Percentiles rank a stretch among this genome's conserved stretches.
phyloP scores from a whole-genome alignment of 2,329 filamentous ascomycete species.

The Fusarium brevicatenulatum region DNA sequence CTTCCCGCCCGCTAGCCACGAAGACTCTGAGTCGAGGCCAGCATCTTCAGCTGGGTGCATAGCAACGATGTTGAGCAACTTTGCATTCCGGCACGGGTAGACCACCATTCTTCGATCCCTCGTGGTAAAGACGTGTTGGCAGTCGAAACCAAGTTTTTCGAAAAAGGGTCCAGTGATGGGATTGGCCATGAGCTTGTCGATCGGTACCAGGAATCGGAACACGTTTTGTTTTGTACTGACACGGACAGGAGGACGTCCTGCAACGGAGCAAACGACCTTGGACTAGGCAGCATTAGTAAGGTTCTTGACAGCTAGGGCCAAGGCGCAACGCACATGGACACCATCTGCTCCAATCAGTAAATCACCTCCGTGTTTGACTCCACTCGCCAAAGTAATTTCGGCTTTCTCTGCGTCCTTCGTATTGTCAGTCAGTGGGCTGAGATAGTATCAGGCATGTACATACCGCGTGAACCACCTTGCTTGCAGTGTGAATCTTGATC shows the following conservation, averaged over 20 bases:
- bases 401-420: neutral
- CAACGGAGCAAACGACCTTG: neutral
- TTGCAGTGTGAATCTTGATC: neutral
- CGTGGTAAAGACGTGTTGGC: neutral
- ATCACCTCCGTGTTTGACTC: neutral
- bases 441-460: neutral
- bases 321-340: neutral
- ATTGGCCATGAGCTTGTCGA: slow-evolving; percentile 1
- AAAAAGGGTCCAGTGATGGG: neutral
- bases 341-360: slow-evolving; percentile 4
- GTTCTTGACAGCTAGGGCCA: accelerated
- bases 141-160: neutral
- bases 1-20: neutral
- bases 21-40: neutral
- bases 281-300: neutral
- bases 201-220: slow-evolving; percentile 2
- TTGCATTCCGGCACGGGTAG: neutral
- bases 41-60: neutral
- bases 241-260: neutral
- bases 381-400: neutral
- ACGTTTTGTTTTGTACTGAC: slow-evolving; percentile 4
- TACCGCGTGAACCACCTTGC: neutral
- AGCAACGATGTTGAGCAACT: neutral
- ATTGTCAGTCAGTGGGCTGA: neutral
- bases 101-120: neutral